Evolutionary conservation across 805 yeast species (phyloP), one percentile per base, ranked within the genome.

Genomic region (Lachancea cidri): DNA sequence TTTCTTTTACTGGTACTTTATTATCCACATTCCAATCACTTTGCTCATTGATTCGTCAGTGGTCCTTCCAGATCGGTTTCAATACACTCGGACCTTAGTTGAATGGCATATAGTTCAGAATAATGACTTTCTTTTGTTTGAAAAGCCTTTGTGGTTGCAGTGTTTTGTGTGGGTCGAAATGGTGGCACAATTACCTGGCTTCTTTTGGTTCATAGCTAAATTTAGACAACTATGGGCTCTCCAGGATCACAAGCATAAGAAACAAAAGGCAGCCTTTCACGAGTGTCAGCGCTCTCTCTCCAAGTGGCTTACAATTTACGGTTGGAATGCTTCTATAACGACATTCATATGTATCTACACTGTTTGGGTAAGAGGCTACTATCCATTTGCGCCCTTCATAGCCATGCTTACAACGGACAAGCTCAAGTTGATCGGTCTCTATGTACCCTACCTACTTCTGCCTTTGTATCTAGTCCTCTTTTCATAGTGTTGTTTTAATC

Each of bases 271-370:
- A 11, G 29, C 40, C 17, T 17, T 15, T 5, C 32, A 31, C 13
- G 37, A 29, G 19, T 37, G 43, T 42, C 41, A 49, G 35, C 38
- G 31, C 25, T 33, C 31, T 9, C 33, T 46, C 15, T 40, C 47
- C 41, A 46, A 35, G 24, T 70, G 68, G 56, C 60, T 81, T 49
- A 64, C 77, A 11, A 53, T 81, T 4, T 91, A 93, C 60, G 96
- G 91, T 3, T 73, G 84, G 52, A 87, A 86, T 55, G 98, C 97
- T 0, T 67, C 82, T 3, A 66, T 83, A 38, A 87, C 96, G 4
- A 87, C 96, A 0, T 60, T 80, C 29, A 75, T 80, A 17, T 91
- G 97, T 58, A 62, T 84, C 48, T 57, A 71, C n/a, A 72, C 76
- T 50, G 71, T 81, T 13, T 51, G 46, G 39, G 39, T 40, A 11